These are phyloP conservation scores for Lactifluus volemus DNA, from an alignment of 768 basidiomycete species.

Conservation along the genomic window DNA sequence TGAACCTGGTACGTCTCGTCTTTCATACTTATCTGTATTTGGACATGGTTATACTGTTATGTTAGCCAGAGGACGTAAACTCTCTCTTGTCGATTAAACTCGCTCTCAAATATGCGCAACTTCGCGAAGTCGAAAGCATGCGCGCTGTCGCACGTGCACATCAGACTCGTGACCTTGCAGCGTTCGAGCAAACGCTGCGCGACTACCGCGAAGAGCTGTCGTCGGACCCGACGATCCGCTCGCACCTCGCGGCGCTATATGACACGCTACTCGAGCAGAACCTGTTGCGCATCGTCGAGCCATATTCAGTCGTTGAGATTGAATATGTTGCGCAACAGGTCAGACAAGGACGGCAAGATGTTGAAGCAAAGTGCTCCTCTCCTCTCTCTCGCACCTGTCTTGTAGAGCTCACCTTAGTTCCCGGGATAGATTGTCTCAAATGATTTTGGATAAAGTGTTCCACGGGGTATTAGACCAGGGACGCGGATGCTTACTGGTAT, in stretches of 20 bases:
- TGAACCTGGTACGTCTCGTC: conserved; percentile 63
- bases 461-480: conserved; percentile 97
- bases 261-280: conserved; percentile 97
- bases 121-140: conserved; percentile 92
- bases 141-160: conserved; percentile 92
- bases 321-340: conserved; percentile 81
- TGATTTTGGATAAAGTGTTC: conserved; percentile 95
- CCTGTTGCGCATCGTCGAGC: conserved; percentile 89
- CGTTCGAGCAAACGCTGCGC: conserved; percentile 81
- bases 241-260: conserved; percentile 88
- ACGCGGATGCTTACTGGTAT: conserved; percentile 85
- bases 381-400: not conserved
- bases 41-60: not conserved
- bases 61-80: conserved; percentile 88
- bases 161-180: conserved; percentile 78
- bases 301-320: conserved; percentile 88
- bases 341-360: conserved; percentile 76
- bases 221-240: conserved; percentile 91
- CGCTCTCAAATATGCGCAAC: conserved; percentile 77
- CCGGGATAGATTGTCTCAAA: conserved; percentile 72
- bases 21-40: not conserved
- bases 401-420: not conserved
- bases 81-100: conserved; percentile 81
- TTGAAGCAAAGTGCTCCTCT: conserved; percentile 76
- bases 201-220: conserved; percentile 90